phyloP scores from a whole-genome alignment of 2,329 filamentous ascomycete genomes.

The Cercospora sp. region DNA sequence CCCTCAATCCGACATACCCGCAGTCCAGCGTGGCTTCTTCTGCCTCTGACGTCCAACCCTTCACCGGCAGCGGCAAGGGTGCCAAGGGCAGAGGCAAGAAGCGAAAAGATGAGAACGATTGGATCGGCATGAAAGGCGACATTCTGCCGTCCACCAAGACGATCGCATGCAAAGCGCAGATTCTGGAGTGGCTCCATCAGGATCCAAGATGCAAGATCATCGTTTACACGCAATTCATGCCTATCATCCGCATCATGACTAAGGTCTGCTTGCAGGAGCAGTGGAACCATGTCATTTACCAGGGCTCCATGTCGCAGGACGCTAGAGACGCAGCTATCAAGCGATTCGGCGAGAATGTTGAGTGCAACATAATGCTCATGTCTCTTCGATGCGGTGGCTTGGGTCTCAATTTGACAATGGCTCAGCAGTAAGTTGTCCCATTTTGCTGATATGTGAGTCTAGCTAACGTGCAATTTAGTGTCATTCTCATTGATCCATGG shows the following conservation, averaged over 20 bases:
- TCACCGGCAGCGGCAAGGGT: neutral
- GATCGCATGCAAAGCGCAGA: slow-evolving; percentile 48
- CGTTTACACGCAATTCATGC: slow-evolving; percentile 59
- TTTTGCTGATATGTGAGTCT: neutral
- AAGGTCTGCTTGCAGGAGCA: slow-evolving; percentile 53
- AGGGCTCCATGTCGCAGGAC: slow-evolving; percentile 51
- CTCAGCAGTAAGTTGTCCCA: slow-evolving; percentile 34
- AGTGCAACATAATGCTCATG: slow-evolving; percentile 54
- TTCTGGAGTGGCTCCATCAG: slow-evolving; percentile 49
- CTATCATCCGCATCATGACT: slow-evolving; percentile 54
- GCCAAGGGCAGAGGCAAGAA: slow-evolving; percentile 17
- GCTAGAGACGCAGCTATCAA: slow-evolving; percentile 51
- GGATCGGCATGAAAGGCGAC: slow-evolving; percentile 42
- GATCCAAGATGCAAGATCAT: slow-evolving; percentile 57
- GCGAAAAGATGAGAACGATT: slow-evolving; percentile 35
- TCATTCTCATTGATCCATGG: slow-evolving; percentile 53
- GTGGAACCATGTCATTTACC: slow-evolving; percentile 53
- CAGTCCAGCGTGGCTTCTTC: neutral
- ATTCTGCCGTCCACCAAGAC: slow-evolving; percentile 51
- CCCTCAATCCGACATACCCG: neutral
- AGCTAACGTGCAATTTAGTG: slow-evolving; percentile 31
- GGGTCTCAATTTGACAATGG: slow-evolving; percentile 62
- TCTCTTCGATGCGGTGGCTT: slow-evolving; percentile 59
- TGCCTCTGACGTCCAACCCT: neutral
- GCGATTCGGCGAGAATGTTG: slow-evolving; percentile 45